Evolutionary conservation across 2,329 filamentous ascomycete species (phyloP), one percentile per base, ranked within the genome.

Genomic region (Cercospora berteroae): DNA sequence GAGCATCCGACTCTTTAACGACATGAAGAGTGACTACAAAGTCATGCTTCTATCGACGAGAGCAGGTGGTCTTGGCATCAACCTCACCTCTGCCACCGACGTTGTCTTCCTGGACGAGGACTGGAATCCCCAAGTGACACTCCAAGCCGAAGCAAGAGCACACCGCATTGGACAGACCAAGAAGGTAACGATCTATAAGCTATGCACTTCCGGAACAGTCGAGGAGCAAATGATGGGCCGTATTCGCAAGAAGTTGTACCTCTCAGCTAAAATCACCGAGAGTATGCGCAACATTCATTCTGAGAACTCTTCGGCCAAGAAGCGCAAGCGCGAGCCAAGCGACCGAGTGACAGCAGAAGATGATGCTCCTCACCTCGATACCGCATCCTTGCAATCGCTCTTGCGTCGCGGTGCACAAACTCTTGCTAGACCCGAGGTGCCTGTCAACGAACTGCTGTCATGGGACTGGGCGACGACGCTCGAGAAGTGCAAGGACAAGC

Each of bases 181-280:
- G 63, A 81, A 82, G 13, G 85, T 87, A 0, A 85, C 83, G 0
- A 79, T 88, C 7, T 87, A 86, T 75, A 85, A 86, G 70, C 76
- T 87, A 0, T 85, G 84, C 67, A 84, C 85, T 0, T 83, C 83
- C 63, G 85, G 85, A 1, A 87, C 85, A 0, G 83, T 87, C 0
- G 85, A 87, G 68, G 84, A 86, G 68, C 86, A 87, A 66, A 87
- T 87, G 83, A 81, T 85, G 74, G 81, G 84, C 0, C 79, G 85
- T 1, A 84, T 87, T n/a, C 80, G 82, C 6, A 89, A 89, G 79
- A 89, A 89, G 76, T 78, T 88, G 0, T 88, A 88, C 68, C 78
- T 89, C 0, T 87, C 86, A 0, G 81, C 84, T 0, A 88, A 87
- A 71, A 85, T 88, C 18, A 88, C 85, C 0, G 86, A 88, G 67